Conservation (phyloP, 805 yeast species). For the Ogataea salicorniae region DNA sequence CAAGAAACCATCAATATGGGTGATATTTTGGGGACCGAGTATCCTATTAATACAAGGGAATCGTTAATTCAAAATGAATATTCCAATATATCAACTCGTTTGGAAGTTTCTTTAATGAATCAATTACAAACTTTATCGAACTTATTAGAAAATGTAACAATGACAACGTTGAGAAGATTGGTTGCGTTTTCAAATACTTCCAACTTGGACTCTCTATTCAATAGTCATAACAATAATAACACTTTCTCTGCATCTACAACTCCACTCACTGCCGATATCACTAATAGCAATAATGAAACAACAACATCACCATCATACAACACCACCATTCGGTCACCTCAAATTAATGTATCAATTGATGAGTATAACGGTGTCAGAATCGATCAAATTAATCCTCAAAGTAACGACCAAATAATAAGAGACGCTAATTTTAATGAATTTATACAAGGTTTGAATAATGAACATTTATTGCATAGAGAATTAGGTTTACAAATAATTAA, state of each 20-base stretch:
- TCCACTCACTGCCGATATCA: too few species aligned
- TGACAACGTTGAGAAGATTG: constrained; percentile 22
- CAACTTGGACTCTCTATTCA: background rate
- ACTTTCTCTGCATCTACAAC: too few species aligned
- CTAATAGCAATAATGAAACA: too few species aligned
- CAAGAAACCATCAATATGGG: too few species aligned
- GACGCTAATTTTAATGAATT: constrained; percentile 43
- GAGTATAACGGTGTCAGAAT: constrained; percentile 15
- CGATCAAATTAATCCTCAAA: constrained; percentile 11
- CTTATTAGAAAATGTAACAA: constrained; percentile 24
- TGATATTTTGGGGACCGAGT: background rate
- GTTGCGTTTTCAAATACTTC: constrained; percentile 6
- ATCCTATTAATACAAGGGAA: background rate
- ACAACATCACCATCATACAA: too few species aligned
- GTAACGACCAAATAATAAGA: background rate
- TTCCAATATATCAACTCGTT: background rate
- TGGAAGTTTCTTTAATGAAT: constrained; percentile 13
- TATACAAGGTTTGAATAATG: constrained; percentile 26
- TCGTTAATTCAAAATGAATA: constrained; percentile 7
- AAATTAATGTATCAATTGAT: too few species aligned
- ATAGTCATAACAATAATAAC: constrained; percentile 2
- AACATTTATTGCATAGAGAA: constrained; percentile 22
- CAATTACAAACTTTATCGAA: constrained; percentile 25
- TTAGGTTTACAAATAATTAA: constrained; percentile 28
- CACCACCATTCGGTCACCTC: too few species aligned